Evolutionary conservation across 768 basidiomycete species (phyloP), one percentile per base, ranked within the genome.

Genomic region (Amanita subjunquillea): DNA sequence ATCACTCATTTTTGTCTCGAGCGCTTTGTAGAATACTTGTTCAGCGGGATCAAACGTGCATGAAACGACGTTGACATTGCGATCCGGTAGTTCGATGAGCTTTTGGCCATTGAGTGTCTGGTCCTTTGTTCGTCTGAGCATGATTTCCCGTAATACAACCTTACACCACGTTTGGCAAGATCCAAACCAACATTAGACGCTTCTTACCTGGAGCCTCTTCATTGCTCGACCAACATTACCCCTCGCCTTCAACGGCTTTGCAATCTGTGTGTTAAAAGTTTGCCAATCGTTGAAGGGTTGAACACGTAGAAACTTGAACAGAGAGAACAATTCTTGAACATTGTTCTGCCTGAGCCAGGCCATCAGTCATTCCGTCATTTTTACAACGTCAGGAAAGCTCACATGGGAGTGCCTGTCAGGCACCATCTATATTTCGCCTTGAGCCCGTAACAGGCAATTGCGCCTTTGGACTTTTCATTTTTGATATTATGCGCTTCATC

Each of bases 401-500:
- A 83, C 84, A 89, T 77, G 0, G 87, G 86, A 17, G 87, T 89
- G 27, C 87, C 92, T 5, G 90, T 93, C 52, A 94, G 68, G 64
- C 85, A 89, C 93, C 93, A 96, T 50, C 88, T 75, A 65, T 77
- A 92, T 60, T 87, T 89, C 12, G 78, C 77, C 44, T 83, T 65
- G n/a, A 95, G 71, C 5, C 74, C 85, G 55, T 81, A 87, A 55
- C 90, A 91, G 0, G 89, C 91, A 36, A 83, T 71, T 2, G 90
- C 82, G 29, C 78, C 79, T 61, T 91, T 87, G 0, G 85, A 88
- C 34, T 75, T 83, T 47, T 80, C 74, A 60, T 93, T 91, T 73
- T 94, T 95, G 72, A 96, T 95, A 59, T 86, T 89, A 63, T 96
- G 93, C 0, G 93, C 93, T 62, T 96, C 92, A 61, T 96, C 93